Evolutionary conservation across 345 rosid genomes (phyloP).

Genomic region (Eucalyptus curtisii): DNA sequence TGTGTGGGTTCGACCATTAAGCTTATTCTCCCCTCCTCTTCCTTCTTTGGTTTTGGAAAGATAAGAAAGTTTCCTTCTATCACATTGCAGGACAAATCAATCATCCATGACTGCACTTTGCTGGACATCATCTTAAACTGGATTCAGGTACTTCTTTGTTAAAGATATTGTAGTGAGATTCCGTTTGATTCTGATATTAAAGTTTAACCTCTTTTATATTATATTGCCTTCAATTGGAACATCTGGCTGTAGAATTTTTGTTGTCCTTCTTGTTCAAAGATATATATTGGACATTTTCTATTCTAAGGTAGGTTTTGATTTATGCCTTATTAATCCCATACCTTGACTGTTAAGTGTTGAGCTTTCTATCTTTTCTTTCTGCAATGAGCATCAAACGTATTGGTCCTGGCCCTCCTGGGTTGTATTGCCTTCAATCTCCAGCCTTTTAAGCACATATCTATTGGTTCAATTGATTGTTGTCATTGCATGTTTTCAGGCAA

Average conservation of each 20-base stretch:
- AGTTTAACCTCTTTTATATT: background rate
- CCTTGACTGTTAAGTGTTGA: background rate
- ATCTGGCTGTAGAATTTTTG: background rate
- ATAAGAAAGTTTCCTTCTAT: background rate
- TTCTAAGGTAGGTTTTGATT: background rate
- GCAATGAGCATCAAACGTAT: background rate
- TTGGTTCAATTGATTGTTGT: background rate
- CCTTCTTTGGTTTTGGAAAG: background rate
- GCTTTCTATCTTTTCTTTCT: background rate
- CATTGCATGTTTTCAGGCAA: constrained; percentile 48
- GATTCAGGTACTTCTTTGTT: constrained; percentile 52
- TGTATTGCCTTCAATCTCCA: background rate
- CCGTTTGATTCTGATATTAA: background rate
- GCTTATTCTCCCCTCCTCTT: background rate
- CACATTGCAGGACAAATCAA: constrained; percentile 18
- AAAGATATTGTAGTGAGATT: background rate
- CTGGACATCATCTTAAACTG: constrained; percentile 61
- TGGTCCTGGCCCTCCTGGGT: background rate
- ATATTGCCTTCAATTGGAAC: background rate
- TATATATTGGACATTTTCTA: background rate
- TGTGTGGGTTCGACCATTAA: background rate
- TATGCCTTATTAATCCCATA: background rate
- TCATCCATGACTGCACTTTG: constrained; percentile 15
- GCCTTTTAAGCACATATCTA: background rate
- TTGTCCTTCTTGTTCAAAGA: background rate